Evolutionary conservation across 805 yeast genomes (phyloP).

Genomic region (Spathaspora sp.): DNA sequence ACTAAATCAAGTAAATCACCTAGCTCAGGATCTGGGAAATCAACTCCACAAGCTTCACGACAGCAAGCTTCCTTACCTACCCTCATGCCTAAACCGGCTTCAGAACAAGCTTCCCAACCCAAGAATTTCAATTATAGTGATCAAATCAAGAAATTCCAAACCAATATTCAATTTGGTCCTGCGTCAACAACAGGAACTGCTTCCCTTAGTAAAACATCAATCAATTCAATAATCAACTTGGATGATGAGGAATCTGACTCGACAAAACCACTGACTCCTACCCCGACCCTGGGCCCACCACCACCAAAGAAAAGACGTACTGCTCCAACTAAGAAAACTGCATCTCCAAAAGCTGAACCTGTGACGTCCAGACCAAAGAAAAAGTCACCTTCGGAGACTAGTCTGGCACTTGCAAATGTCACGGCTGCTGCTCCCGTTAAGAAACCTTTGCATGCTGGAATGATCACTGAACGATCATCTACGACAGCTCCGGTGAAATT

Average conservation of each 20-base stretch:
- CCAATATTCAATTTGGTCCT: conserved; percentile 20
- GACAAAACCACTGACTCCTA: conserved; percentile 6
- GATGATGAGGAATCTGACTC: conserved; percentile 26
- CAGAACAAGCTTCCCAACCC: background rate
- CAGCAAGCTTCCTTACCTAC: conserved; percentile 11
- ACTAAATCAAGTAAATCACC: background rate
- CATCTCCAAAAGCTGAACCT: conserved; percentile 9
- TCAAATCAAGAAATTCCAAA: conserved; percentile 29
- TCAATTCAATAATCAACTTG: conserved; percentile 36
- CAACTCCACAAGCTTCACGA: background rate
- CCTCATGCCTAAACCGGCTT: conserved; percentile 14
- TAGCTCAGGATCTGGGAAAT: background rate
- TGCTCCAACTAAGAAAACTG: conserved; percentile 13
- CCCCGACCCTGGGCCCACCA: conserved; percentile 5
- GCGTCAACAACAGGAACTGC: conserved; percentile 2
- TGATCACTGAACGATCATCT: conserved; percentile 15
- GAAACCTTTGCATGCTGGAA: conserved; percentile 11
- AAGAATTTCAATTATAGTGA: conserved; percentile 12
- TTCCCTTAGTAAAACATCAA: conserved; percentile 30
- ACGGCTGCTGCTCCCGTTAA: conserved; percentile 3
- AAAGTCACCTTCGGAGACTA: background rate
- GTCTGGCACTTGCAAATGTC: conserved; percentile 5
- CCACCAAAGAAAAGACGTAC: conserved; percentile 13
- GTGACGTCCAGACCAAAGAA: conserved; percentile 2
- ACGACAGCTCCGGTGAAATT: conserved; percentile 11